Conservation (phyloP, 1,284 basidiomycete species). For the Malassezia psittaci region DNA sequence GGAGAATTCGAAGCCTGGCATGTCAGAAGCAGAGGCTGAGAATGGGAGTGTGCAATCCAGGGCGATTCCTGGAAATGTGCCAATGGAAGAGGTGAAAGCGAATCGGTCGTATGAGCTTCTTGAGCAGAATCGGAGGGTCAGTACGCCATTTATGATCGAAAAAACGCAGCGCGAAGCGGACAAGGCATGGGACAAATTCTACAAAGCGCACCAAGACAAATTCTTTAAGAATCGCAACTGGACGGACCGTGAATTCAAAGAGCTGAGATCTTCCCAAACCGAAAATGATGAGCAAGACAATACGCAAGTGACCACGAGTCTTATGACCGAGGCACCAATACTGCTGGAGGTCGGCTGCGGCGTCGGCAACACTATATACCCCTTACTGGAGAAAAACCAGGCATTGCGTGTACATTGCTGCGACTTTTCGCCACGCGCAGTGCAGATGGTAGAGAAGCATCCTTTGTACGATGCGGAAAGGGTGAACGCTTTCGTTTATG, state of each 20-base stretch:
- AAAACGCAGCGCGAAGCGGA: conserved; percentile 38
- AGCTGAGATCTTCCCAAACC: not conserved
- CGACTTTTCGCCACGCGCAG: conserved; percentile 41
- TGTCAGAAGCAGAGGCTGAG: too few relatives aligned
- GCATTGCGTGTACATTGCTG: conserved; percentile 40
- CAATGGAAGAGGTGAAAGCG: not conserved
- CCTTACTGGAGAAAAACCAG: conserved; percentile 27
- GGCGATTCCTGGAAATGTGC: conserved; percentile 5
- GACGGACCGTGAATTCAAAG: conserved; percentile 44
- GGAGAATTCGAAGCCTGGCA: too few relatives aligned
- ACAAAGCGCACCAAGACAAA: conserved; percentile 39
- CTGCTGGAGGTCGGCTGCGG: conserved; percentile 46
- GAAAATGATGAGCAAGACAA: conserved; percentile 1
- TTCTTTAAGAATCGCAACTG: conserved; percentile 50
- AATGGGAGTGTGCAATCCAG: not conserved
- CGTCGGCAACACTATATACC: conserved; percentile 45
- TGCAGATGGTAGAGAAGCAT: conserved; percentile 40
- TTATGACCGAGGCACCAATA: conserved; percentile 15
- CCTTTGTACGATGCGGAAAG: conserved; percentile 23
- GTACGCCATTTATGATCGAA: conserved; percentile 26
- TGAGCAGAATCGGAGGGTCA: conserved; percentile 26
- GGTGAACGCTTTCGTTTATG: conserved; percentile 47
- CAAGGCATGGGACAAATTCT: conserved; percentile 47
- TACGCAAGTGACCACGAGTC: conserved; percentile 13
- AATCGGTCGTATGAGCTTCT: conserved; percentile 12